Evolutionary conservation across 176 grass and related monocot species (phyloP), one percentile per base, ranked within the genome.

Genomic region (Zea luxurians): DNA sequence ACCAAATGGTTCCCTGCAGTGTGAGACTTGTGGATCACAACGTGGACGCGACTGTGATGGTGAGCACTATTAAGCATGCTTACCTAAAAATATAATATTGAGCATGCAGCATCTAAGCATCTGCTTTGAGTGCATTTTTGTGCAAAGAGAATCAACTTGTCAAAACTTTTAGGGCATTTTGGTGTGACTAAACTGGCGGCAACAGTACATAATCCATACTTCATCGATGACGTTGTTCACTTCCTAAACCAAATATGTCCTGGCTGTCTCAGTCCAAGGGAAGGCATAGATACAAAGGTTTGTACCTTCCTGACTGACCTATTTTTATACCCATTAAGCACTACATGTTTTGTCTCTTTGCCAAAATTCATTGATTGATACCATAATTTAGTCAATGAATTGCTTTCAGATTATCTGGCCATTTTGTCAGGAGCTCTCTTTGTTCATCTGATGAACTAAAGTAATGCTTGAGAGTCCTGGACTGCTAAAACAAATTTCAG

Each of bases 231-330:
- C 50, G 82, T 98, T 84, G 83, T 92, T 71, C 87, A 85, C 42
- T 87, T 94, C 83, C 83, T 98, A 64, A 98, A 98, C 86, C 91
- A 92, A 38, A 90, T 92, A 63, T 98, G 95, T 82, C 95, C 91
- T 65, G 66, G 91, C 4, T 98, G 95, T 80, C 74, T 86, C 68
- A 72, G 43, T 17, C 42, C 66, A 41, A 98, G 90, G 65, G 78
- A 92, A 76, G 86, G 83, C 42, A n/a, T 73, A 48, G 77, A 92
- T 38, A 78, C 50, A 13, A 85, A 90, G 95, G 95, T 98, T 71
- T 83, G 83, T 61, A 13, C 15, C 69, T 76, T 78, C 37, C 71
- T 64, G 20, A 61, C 68, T 66, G 17, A 70, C 47, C 40, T 69
- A 82, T 9, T 69, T 77, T 83, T 5, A 79, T 70, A 20, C 64